Evolutionary conservation across 2,329 filamentous ascomycete species (phyloP).

Genomic region (Aureobasidium sp.): DNA sequence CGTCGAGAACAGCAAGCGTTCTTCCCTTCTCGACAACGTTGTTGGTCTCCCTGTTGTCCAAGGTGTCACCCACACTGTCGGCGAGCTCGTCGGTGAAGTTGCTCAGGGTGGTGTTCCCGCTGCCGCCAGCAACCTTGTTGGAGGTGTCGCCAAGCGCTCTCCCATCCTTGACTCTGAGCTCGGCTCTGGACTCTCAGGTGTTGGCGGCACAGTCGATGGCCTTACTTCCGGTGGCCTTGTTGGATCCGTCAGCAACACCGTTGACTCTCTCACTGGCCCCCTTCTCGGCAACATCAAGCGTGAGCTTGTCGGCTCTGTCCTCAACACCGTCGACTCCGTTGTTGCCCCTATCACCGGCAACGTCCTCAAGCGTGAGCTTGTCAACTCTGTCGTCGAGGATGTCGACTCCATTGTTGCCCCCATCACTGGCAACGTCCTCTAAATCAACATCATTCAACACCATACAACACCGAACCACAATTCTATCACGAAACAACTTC

Average conservation of each 20-base stretch:
- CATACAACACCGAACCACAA: background rate
- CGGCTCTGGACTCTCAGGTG: background rate
- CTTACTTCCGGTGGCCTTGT: background rate
- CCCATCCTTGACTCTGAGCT: background rate
- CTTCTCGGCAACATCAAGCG: background rate
- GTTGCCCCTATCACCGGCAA: background rate
- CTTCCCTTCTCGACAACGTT: background rate
- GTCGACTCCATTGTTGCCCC: too few species aligned
- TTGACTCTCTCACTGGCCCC: background rate
- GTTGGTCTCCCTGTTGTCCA: background rate
- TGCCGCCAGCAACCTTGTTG: background rate
- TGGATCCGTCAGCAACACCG: background rate
- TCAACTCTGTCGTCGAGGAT: too few species aligned
- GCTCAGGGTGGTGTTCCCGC: background rate
- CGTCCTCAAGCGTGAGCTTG: background rate
- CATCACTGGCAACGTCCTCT: background rate
- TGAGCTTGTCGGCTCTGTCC: background rate
- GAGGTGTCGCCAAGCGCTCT: background rate
- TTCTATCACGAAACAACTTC: background rate
- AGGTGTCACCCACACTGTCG: background rate
- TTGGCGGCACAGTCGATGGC: background rate
- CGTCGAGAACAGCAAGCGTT: background rate
- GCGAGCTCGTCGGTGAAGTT: background rate
- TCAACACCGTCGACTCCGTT: background rate
- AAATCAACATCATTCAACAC: background rate